These are phyloP conservation scores for Hypoxylon cercidicola DNA, from an alignment of 495 filamentous ascomycete species.

Conservation along the genomic window DNA sequence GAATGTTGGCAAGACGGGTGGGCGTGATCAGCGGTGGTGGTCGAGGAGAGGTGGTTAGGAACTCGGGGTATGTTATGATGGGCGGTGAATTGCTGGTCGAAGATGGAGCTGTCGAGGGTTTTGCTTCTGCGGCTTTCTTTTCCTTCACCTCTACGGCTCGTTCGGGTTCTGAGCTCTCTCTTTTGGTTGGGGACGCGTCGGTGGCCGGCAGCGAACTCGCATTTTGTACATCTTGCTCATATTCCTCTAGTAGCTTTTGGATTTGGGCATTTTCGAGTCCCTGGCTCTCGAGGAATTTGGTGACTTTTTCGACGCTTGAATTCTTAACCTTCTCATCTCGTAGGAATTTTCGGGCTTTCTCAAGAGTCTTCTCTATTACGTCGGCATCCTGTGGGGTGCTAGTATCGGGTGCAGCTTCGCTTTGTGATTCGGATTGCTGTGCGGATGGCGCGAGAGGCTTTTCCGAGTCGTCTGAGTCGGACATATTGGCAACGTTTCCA, in stretches of 20 bases:
- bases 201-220: constrained; percentile 26
- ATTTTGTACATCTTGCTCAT: constrained; percentile 43
- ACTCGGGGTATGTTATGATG: constrained; percentile 98
- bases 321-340: constrained; percentile 78
- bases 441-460: constrained; percentile 33
- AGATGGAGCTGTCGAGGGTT: constrained; percentile 14
- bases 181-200: constrained; percentile 29
- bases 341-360: constrained; percentile 83
- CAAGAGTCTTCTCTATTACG: constrained; percentile 58
- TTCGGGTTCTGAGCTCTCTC: constrained; percentile 12
- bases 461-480: constrained; percentile 23
- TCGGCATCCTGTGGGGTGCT: constrained; percentile 25
- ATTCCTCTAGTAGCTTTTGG: constrained; percentile 67
- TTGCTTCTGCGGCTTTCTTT: constrained; percentile 19
- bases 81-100: constrained; percentile 69
- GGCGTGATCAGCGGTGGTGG: constrained; percentile 79
- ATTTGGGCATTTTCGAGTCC: constrained; percentile 76
- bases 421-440: constrained; percentile 30
- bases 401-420: constrained; percentile 23
- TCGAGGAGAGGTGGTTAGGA: constrained; percentile 73
- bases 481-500: constrained; percentile 26
- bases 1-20: constrained; percentile 75
- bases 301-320: constrained; percentile 76
- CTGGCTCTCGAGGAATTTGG: constrained; percentile 82
- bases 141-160: constrained; percentile 15